A percentile compares a stretch with the other conserved stretches of the same genome.
These are phyloP conservation scores for Thuja plicata DNA, from an alignment of 83 land plant species.

Conservation along the genomic window DNA sequence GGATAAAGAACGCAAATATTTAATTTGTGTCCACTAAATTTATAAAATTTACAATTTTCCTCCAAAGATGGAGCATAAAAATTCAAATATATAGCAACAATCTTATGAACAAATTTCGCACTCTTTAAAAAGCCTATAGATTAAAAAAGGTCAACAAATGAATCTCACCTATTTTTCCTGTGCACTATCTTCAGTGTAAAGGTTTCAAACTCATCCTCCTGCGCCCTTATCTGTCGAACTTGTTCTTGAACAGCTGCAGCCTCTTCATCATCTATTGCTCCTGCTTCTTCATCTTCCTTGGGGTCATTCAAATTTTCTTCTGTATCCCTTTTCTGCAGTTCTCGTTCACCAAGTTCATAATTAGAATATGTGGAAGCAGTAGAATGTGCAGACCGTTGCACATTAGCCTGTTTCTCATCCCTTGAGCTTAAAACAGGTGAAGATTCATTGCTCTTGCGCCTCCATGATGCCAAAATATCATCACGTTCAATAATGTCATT, in stretches of 20 bases:
- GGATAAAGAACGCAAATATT: neutral
- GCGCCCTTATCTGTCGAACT: constrained; percentile 78
- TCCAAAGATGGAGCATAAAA: neutral
- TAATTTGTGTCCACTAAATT: neutral
- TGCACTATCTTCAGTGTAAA: constrained; percentile 91
- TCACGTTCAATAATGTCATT: constrained; percentile 46
- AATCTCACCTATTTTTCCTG: constrained; percentile 83
- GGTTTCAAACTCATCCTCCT: constrained; percentile 96
- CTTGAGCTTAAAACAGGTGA: constrained; percentile 68
- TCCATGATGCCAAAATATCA: constrained; percentile 82
- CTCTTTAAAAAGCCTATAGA: neutral
- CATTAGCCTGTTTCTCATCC: constrained; percentile 51
- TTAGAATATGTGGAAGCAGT: constrained; percentile 54
- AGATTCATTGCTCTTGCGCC: constrained; percentile 78
- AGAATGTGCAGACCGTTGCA: constrained; percentile 43
- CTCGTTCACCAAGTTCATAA: constrained; percentile 53
- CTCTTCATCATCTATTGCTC: constrained; percentile 86
- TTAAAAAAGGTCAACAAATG: neutral
- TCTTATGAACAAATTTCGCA: neutral
- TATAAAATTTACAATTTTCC: neutral
- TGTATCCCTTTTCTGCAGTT: constrained; percentile 33
- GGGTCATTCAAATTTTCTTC: constrained; percentile 27
- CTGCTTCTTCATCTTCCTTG: constrained; percentile 64
- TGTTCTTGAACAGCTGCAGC: constrained; percentile 93
- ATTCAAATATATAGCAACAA: constrained; percentile 7